Evolutionary conservation across 257 asterid genomes (phyloP).

Genomic region (Capsicum baccatum): DNA sequence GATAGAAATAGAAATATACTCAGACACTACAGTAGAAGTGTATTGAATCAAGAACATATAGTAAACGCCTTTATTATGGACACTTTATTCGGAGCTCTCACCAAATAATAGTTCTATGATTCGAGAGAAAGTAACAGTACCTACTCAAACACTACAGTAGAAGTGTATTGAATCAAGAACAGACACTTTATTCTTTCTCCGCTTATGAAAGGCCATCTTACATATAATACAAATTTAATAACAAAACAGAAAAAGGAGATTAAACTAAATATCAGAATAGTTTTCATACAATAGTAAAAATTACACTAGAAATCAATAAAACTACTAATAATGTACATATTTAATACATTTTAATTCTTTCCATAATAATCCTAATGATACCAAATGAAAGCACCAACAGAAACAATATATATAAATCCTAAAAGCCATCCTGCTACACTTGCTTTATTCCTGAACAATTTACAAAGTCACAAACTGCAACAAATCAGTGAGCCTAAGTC

Average conservation of each 20-base stretch:
- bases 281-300: neutral
- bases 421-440: neutral
- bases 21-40: too few relatives aligned
- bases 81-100: too few relatives aligned
- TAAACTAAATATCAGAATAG: neutral
- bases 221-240: neutral
- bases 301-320: slow-evolving; percentile 18
- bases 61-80: too few relatives aligned
- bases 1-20: too few relatives aligned
- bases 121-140: too few relatives aligned
- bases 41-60: too few relatives aligned
- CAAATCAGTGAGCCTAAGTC: slow-evolving; percentile 49
- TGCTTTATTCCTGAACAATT: slow-evolving; percentile 38
- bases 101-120: too few relatives aligned
- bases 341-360: slow-evolving; percentile 23
- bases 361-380: neutral
- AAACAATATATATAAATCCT: neutral
- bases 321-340: slow-evolving; percentile 25
- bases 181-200: too few relatives aligned
- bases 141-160: too few relatives aligned
- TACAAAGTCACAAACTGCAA: slow-evolving; percentile 41
- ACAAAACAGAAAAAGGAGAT: neutral
- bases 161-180: too few relatives aligned
- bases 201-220: neutral
- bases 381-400: slow-evolving; percentile 31